Evolutionary conservation across 202 grass and related monocot genomes (phyloP).

Genomic region (Setaria viridis): DNA sequence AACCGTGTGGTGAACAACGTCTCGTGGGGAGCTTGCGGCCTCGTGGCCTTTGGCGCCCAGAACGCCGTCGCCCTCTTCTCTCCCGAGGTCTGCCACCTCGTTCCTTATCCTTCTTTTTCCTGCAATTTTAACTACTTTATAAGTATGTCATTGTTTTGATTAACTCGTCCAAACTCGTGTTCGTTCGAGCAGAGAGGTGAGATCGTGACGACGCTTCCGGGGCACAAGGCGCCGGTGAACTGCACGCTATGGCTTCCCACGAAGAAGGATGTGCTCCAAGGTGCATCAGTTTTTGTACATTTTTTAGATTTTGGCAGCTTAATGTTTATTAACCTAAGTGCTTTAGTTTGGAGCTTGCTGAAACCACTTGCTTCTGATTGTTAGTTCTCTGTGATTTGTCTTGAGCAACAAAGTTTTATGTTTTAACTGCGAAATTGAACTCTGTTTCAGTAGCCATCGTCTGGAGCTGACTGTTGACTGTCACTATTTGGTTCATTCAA

Average conservation of each 20-base stretch:
- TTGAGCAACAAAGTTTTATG: background rate
- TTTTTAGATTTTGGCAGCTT: background rate
- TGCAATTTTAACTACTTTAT: background rate
- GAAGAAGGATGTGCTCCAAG: slow-evolving; percentile 81
- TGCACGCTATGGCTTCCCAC: slow-evolving; percentile 89
- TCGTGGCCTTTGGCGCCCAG: slow-evolving; percentile 91
- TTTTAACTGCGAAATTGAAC: background rate
- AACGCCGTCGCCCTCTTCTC: slow-evolving; percentile 92
- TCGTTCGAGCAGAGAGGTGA: slow-evolving; percentile 67
- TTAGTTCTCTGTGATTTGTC: background rate
- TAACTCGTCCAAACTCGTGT: background rate
- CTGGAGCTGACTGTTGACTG: background rate
- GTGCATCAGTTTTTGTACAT: slow-evolving; percentile 44
- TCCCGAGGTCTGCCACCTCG: slow-evolving; percentile 51
- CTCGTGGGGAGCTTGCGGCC: slow-evolving; percentile 80
- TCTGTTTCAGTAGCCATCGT: background rate
- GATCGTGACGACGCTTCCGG: slow-evolving; percentile 82
- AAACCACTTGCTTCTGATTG: background rate
- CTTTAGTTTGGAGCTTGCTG: background rate
- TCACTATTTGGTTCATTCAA: background rate
- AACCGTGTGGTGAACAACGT: slow-evolving; percentile 98
- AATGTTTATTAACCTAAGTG: background rate
- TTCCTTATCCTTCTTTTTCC: background rate
- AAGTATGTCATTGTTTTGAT: background rate
- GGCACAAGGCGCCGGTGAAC: slow-evolving; percentile 85